phyloP scores from a whole-genome alignment of 805 yeast species.

The Hanseniaspora lachancei region DNA sequence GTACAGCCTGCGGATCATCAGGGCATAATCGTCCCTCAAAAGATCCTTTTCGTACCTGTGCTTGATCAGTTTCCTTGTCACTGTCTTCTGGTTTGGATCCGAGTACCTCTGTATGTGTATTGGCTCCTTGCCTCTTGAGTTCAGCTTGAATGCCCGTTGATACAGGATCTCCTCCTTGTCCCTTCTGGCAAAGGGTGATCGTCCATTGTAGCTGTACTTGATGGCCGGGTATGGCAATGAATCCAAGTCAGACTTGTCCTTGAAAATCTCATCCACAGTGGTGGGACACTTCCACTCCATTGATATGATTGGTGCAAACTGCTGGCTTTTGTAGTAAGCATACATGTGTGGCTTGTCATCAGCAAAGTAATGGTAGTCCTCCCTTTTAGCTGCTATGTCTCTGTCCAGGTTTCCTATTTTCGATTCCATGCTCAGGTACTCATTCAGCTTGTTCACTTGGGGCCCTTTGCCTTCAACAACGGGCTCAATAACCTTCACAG shows the following conservation, averaged over 20 bases:
- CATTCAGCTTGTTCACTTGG: slow-evolving; percentile 31
- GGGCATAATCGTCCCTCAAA: slow-evolving; percentile 23
- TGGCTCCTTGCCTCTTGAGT: background rate
- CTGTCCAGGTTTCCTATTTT: slow-evolving; percentile 77
- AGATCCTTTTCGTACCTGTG: slow-evolving; percentile 26
- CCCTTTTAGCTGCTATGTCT: slow-evolving; percentile 73
- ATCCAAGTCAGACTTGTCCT: slow-evolving; percentile 1
- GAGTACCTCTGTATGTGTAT: background rate
- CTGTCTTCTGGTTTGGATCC: slow-evolving; percentile 19
- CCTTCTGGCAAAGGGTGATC: slow-evolving; percentile 72
- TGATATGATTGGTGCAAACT: slow-evolving; percentile 64
- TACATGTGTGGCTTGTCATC: slow-evolving; percentile 48
- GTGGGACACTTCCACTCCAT: slow-evolving; percentile 56
- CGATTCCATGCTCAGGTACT: slow-evolving; percentile 70
- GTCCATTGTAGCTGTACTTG: slow-evolving; percentile 37
- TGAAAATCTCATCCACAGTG: background rate
- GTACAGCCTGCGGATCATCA: slow-evolving; percentile 23
- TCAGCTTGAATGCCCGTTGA: slow-evolving; percentile 8
- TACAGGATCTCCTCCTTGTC: slow-evolving; percentile 8
- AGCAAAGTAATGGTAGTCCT: slow-evolving; percentile 70
- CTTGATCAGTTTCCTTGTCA: slow-evolving; percentile 21
- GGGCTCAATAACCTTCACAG: background rate
- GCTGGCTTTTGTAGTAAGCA: slow-evolving; percentile 68
- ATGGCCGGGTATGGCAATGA: slow-evolving; percentile 25
- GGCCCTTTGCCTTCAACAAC: background rate